phyloP scores from a whole-genome alignment of 139 green algal genomes.

The Chlorella sp. region DNA sequence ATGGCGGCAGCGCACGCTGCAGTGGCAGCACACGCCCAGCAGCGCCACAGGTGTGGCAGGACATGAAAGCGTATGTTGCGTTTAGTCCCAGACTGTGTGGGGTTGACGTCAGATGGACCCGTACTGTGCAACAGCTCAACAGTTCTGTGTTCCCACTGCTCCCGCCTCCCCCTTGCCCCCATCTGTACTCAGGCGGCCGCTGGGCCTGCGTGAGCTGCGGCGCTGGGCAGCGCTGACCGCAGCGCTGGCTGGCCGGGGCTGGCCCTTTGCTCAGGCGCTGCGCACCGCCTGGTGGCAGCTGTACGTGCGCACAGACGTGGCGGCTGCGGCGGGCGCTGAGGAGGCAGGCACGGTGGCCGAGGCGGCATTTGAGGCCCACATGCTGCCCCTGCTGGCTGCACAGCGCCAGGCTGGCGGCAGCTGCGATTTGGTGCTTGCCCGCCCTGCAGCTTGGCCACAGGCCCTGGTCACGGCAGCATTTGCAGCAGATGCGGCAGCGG shows the following conservation, averaged over 20 bases:
- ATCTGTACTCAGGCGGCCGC: conserved; percentile 34
- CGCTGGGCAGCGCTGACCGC: conserved; percentile 57
- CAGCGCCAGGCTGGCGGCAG: not conserved
- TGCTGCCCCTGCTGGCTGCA: not conserved
- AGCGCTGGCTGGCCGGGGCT: conserved; percentile 68
- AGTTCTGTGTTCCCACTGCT: too few species aligned
- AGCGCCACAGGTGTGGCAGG: conserved; percentile 30
- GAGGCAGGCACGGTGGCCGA: conserved; percentile 6
- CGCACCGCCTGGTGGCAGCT: conserved; percentile 14
- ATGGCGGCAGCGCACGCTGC: conserved; percentile 60
- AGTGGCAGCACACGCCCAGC: conserved; percentile 31
- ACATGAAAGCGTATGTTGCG: not conserved
- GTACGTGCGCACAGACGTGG: not conserved
- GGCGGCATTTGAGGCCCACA: conserved; percentile 19
- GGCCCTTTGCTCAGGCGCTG: conserved; percentile 23
- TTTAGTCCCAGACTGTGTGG: too few species aligned
- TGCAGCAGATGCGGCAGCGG: conserved; percentile 22
- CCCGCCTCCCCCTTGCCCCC: too few species aligned
- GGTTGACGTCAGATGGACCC: too few species aligned
- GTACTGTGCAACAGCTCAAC: too few species aligned
- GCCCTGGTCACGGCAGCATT: conserved; percentile 16
- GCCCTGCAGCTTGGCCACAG: conserved; percentile 46
- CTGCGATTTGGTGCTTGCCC: conserved; percentile 27
- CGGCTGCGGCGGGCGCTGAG: not conserved
- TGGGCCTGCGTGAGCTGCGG: conserved; percentile 58